Base-by-base conservation (phyloP, 169 alveolate species). In the Eimeria maxima region DNA sequence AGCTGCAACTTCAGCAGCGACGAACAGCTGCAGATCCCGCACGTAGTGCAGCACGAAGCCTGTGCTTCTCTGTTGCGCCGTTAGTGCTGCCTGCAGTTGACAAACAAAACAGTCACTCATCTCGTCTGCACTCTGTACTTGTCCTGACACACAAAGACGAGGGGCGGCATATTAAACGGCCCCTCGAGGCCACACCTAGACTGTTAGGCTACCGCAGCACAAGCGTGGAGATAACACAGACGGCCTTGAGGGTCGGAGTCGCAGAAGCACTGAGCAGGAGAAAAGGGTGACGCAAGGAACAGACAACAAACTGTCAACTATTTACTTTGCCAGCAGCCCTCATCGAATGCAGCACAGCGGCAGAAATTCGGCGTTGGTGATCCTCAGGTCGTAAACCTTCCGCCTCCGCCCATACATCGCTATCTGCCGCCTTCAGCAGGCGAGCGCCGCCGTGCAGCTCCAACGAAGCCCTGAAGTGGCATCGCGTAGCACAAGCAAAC, bases 61-160 rank as follows among this genome's bases (percentile, higher is more conserved):
- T 6, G 93, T 87, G 93, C 93, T 87, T 22, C 93, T 47, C 81
- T 87, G 93, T 27, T 87, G 93, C 38, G 93, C 50, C 80, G 93
- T 63, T 67, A 87, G 93, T 11, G 93, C 81, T 42, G 93, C 81
- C 93, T 87, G 93, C 93, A 71, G 45, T 53, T 38, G n/a, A 47
- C 88, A 42, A 78, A 81, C 29, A n/a, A 4, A 55, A 13, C 65
- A 24, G n/a, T 16, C 44, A 47, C 69, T 4, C 53, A 27, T 16
- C 3, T 13, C 18, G 0, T 3, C 50, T 38, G 55, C 13, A 3
- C 53, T 80, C 38, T 8, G 24, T 47, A 0, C 24, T n/a, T 6
- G 20, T 45, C 89, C 38, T 80, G 20, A 24, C n/a, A n/a, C 45
- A 27, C 38, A 11, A 45, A 24, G 44, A 47, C 29, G 24, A 3